Evolutionary conservation across 1,284 basidiomycete genomes (phyloP).

Genomic region (Tylopilus sp.): DNA sequence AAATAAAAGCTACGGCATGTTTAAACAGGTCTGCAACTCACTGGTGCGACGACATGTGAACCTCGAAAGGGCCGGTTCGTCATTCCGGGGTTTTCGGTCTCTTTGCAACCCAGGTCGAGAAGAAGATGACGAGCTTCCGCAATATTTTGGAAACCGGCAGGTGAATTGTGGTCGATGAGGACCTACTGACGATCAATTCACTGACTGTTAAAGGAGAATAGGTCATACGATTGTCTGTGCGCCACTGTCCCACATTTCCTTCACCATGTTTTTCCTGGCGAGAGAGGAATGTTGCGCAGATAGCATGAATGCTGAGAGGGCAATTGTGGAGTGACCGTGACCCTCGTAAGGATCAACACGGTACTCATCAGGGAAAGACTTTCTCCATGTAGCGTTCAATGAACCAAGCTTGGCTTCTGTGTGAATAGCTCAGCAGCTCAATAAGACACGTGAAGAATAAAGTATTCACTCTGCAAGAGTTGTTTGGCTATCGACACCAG

Average conservation of each 20-base stretch:
- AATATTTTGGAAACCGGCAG: slow-evolving; percentile 76
- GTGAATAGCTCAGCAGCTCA: slow-evolving; percentile 11
- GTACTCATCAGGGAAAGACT: slow-evolving; percentile 49
- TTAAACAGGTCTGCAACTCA: slow-evolving; percentile 37
- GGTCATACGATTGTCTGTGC: slow-evolving; percentile 70
- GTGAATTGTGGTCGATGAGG: slow-evolving; percentile 82
- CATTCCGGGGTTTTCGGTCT: slow-evolving; percentile 45
- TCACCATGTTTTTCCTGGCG: slow-evolving; percentile 65
- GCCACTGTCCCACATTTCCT: slow-evolving; percentile 87
- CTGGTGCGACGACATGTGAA: slow-evolving; percentile 81
- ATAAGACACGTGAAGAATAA: slow-evolving; percentile 2
- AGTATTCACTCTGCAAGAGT: slow-evolving; percentile 49
- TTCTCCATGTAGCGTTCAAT: slow-evolving; percentile 52
- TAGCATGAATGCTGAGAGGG: slow-evolving; percentile 83
- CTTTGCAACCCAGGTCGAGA: slow-evolving; percentile 62
- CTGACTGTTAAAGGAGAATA: slow-evolving; percentile 16
- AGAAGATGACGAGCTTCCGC: slow-evolving; percentile 81
- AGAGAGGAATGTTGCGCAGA: slow-evolving; percentile 63
- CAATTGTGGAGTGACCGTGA: slow-evolving; percentile 55
- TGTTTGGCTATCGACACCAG: slow-evolving; percentile 62
- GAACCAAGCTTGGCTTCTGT: slow-evolving; percentile 47
- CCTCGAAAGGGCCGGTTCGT: slow-evolving; percentile 43
- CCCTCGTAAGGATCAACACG: slow-evolving; percentile 38
- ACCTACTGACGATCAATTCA: slow-evolving; percentile 45
- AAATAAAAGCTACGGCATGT: slow-evolving; percentile 6